Base-by-base conservation (phyloP, 345 rosid genomes). In the Diplotaxis tenuifolia region DNA sequence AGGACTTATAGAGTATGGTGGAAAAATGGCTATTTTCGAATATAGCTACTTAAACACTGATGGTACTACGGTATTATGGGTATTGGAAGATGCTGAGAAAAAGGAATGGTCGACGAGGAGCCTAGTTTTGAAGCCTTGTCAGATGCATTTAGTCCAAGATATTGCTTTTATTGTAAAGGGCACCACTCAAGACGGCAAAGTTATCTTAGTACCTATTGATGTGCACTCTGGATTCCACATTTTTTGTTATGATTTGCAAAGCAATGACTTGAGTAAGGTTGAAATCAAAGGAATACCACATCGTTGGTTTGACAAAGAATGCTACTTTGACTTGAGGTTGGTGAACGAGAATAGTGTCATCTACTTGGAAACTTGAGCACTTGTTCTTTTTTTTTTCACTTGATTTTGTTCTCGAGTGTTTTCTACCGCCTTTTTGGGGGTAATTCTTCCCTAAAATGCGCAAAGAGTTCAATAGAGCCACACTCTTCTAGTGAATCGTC, bases 261-360 rank as follows among this genome's bases (percentile, higher is more conserved):
- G 22, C 15, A 68, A 68, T 55, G 52, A 68, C 20, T 15, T 54
- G 55, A 68, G 27, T 2, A 68, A 38, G 64, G 54, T 68, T 38
- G 40, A 70, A 57, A 69, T 69, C 56, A 42, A 57, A 69, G 65
- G 73, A 57, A 18, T 69, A 18, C 73, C 7, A 5, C 28, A 29
- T 7, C 6, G 1, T 57, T 36, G 36, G 72, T 28, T 23, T 55
- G 18, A 68, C 20, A 38, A 56, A 56, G 25, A 25, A 1, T 56
- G 40, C 65, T 57, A 40, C 19, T 3, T 11, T 10, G 73, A 68
- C 54, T 68, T 68, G 73, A 55, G 12, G 11, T 16, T 3, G 18
- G 11, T 55, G 38, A 53, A 38, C 15, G 16, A 68, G 32, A 36
- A 14, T 55, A 27, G 22, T 6, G 3, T 34, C 61, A 32, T 19